Percentiles rank a stretch among this genome's conserved stretches.
phyloP scores from a whole-genome alignment of 768 basidiomycete species.

The Boletus rubroflammeus region DNA sequence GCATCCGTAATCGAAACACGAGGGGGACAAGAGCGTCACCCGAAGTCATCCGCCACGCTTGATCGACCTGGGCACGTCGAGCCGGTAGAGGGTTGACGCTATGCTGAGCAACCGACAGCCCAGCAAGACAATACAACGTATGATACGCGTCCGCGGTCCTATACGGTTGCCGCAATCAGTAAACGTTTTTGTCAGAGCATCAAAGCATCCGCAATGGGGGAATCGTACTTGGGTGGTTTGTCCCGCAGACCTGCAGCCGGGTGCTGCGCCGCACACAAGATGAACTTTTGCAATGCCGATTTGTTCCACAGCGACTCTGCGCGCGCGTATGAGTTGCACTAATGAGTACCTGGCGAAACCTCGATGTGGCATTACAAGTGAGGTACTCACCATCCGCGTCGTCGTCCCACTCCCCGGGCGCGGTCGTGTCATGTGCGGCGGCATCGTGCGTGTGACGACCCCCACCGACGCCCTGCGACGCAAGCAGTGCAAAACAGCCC shows the following conservation, averaged over 20 bases:
- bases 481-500: slow-evolving; percentile 76
- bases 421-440: background rate
- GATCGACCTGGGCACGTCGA: slow-evolving; percentile 33
- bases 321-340: background rate
- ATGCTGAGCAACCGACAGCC: slow-evolving; percentile 87
- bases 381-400: slow-evolving; percentile 56
- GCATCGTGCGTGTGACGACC: background rate
- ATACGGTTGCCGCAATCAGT: background rate
- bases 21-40: slow-evolving; percentile 1
- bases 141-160: slow-evolving; percentile 95
- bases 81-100: slow-evolving; percentile 49
- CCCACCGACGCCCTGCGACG: slow-evolving; percentile 47
- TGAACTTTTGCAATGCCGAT: slow-evolving; percentile 79
- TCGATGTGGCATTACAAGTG: background rate
- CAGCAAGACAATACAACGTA: slow-evolving; percentile 88
- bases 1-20: background rate
- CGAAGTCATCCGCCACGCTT: slow-evolving; percentile 36
- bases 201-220: background rate
- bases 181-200: background rate
- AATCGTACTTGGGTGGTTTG: slow-evolving; percentile 86
- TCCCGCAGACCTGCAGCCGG: slow-evolving; percentile 86
- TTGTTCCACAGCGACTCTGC: slow-evolving; percentile 53
- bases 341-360: background rate
- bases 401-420: slow-evolving; percentile 59
- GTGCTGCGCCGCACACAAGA: slow-evolving; percentile 82